Base-by-base conservation (phyloP, 331 rosid species). In the Stylosanthes scabra region DNA sequence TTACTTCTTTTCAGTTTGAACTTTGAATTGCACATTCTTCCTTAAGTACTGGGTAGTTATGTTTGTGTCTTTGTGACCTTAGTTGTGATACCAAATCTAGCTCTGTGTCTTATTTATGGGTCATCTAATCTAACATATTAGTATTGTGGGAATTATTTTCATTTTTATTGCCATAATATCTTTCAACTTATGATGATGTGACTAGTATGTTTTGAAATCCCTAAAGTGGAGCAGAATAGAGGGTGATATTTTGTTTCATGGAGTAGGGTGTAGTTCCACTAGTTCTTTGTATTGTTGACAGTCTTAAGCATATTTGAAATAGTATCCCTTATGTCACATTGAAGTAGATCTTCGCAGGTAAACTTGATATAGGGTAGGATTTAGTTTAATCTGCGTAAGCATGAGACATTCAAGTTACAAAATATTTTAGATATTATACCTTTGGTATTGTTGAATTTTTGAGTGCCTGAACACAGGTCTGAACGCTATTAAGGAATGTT, bases 191-290 rank as follows among this genome's bases (percentile, higher is more conserved):
- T 16, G 42, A 40, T 16, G 42, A 51, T 31, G n/a, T 46, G 44
- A 16, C 20, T 34, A 71, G 45, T 58, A 65, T 58, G 63, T 37
- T 56, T 52, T 47, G 63, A n/a, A 65, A 47, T 52, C 44, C 56
- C 10, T 75, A 42, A 29, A 5, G 63, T n/a, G 63, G n/a, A 49
- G 20, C 15, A 4, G 70, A 71, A 20, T 20, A 50, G 29, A 41
- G 60, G 44, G 52, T 31, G 68, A 55, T 78, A 12, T 42, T 51
- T 55, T 55, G 44, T 61, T 63, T 54, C 28, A 5, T 4, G 6
- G 34, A 63, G 47, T 56, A 14, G 37, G 51, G 34, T 56, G 59
- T 55, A 15, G 47, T 64, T 71, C 59, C 59, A 3, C 68, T 11
- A 12, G 41, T 37, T 68, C 46, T 50, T 11, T 34, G 54, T 39